Evolutionary conservation across 2,329 filamentous ascomycete genomes (phyloP), one percentile per base, ranked within the genome.

Genomic region (Curvularia sp.): DNA sequence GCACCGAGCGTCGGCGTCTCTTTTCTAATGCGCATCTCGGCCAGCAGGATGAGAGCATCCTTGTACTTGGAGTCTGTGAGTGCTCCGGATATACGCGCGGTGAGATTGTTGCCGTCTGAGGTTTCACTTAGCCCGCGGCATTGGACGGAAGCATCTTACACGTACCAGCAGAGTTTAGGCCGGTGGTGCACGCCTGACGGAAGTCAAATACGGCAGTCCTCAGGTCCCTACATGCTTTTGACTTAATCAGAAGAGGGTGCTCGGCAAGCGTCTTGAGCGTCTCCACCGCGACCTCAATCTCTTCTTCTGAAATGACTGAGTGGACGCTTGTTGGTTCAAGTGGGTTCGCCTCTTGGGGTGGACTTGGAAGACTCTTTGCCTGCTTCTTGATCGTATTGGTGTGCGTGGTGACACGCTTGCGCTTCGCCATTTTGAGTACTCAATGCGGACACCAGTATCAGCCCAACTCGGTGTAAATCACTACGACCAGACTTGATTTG

Each of bases 161-260:
- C 71, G 47, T 75, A 81, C 83, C 80, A 50, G 82, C 80, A 49
- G 84, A 82, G 74, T 88, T 88, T 59, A 87, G 77, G 5, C 88
- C 88, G 0, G 86, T 90, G 0, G 86, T 89, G 65, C 87, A 90
- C 15, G 88, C 86, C 71, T 89, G 85, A 1, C 87, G 84, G 58
- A 91, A 91, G 20, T 87, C 85, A 67, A 89, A 89, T 7, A 89
- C 88, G 5, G 88, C 88, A 3, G 84, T 85, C 20, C 89, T 82
- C 2, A 91, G 77, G 48, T 88, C 86, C 67, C 86, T 88, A 77
- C 88, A 91, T 24, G 81, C 82, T 68, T 89, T 90, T 0, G 86
- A 86, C 74, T 91, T 91, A 72, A 89, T 89, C 22, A 90, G 69
- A 22, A 75, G 77, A 0, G 88, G 88, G 61, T 89, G 83, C 57